phyloP scores from a whole-genome alignment of 495 filamentous ascomycete species.

The Trichoderma erinaceum region DNA sequence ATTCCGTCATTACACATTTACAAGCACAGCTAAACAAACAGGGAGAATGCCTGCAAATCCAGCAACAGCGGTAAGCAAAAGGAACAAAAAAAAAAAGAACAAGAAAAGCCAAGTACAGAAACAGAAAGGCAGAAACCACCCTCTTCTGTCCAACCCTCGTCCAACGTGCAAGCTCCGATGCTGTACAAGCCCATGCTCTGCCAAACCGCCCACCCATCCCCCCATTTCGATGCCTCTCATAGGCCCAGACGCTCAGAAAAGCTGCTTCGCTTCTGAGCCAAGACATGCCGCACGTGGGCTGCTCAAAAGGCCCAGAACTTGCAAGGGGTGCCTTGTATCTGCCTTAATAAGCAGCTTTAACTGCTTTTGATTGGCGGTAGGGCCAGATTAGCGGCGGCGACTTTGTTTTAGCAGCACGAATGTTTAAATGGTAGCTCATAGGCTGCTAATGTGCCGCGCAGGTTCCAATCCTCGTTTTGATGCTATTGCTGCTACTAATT shows the following conservation, averaged over 20 bases:
- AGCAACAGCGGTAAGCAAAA: background rate
- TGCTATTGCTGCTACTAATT: no score
- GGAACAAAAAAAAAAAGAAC: background rate
- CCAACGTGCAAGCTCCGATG: background rate
- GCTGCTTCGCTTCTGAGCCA: background rate
- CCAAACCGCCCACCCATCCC: background rate
- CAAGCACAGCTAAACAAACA: background rate
- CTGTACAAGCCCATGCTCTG: background rate
- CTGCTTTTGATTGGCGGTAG: background rate
- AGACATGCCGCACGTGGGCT: slow-evolving; percentile 13
- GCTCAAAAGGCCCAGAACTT: background rate
- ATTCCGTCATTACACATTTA: background rate
- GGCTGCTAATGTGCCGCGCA: no score
- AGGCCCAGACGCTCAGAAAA: background rate
- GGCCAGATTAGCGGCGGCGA: no score
- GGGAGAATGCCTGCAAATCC: background rate
- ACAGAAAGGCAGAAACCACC: background rate
- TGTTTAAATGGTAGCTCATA: no score
- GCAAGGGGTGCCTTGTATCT: background rate
- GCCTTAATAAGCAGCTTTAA: background rate
- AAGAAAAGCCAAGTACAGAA: background rate
- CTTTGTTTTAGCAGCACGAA: no score
- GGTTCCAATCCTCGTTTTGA: no score
- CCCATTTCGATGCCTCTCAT: background rate
- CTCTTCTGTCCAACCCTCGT: background rate